Base-by-base conservation (phyloP, 1,284 basidiomycete genomes). In the Tylopilus orsonianus region DNA sequence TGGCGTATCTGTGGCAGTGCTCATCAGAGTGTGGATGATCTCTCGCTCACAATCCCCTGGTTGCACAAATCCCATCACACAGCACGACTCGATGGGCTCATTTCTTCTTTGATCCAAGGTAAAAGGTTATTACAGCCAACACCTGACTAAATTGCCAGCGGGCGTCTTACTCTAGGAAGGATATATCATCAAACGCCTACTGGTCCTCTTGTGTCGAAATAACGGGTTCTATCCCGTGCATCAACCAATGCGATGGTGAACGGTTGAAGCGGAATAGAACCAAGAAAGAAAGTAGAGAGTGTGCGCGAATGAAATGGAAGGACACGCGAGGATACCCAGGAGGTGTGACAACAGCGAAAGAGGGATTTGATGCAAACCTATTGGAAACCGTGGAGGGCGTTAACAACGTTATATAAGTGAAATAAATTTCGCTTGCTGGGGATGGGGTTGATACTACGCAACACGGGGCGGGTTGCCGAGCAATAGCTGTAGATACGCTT, bases 331-430 rank as follows among this genome's bases (percentile, higher is more conserved):
- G 39, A 49, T 44, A 46, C 33, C 48, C 54, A 36, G 26, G 44
- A 47, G 37, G 49, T 13, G 43, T 49, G 62, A 49, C 57, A 49
- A 55, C 48, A 36, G 22, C 48, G 54, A 57, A 39, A 55, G 59
- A 48, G 23, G 48, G 44, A 44, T 41, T 37, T 24, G 58, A 43
- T 64, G 63, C 63, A 62, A 58, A 61, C 48, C 54, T 56, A 64
- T 30, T 38, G 54, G 49, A 45, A 56, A 56, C 62, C 62, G 46
- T 65, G 43, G 50, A 39, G 16, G 58, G 49, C 62, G 60, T 62
- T 50, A 63, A 64, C 50, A 61, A 57, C 57, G 63, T 67, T 64
- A 64, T 61, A 69, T 65, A 68, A 52, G 37, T 65, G 67, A 60
- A 65, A 65, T 69, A 69, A 56, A 56, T 61, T 65, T 60, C 48